Conservation (phyloP, 2,329 filamentous ascomycete genomes). For the Bertia moriformis region DNA sequence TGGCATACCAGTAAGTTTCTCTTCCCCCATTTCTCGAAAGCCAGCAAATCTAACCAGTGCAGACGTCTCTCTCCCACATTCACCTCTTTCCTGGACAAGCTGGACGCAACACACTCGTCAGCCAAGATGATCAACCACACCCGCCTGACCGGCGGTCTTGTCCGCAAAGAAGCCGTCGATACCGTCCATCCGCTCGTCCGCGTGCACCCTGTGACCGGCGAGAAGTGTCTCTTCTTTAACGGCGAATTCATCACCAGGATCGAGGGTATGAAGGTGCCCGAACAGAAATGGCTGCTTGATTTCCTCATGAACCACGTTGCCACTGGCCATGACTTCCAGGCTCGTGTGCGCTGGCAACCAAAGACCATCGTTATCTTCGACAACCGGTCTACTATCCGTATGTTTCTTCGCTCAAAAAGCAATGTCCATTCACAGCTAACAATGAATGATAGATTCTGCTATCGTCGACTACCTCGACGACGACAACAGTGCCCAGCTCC, state of each 20-base stretch:
- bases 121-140: slow-evolving; percentile 26
- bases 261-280: slow-evolving; percentile 28
- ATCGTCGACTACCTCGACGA: slow-evolving; percentile 31
- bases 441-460: slow-evolving; percentile 19
- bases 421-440: slow-evolving; percentile 9
- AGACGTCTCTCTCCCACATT: slow-evolving; percentile 16
- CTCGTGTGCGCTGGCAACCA: slow-evolving; percentile 28
- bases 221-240: slow-evolving; percentile 30
- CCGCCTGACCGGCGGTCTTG: slow-evolving; percentile 21
- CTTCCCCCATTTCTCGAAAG: background rate
- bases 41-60: background rate
- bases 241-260: slow-evolving; percentile 30
- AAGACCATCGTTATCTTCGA: slow-evolving; percentile 33
- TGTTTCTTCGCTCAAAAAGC: slow-evolving; percentile 6
- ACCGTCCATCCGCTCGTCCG: slow-evolving; percentile 27
- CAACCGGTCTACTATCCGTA: slow-evolving; percentile 28
- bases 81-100: slow-evolving; percentile 12
- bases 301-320: slow-evolving; percentile 30
- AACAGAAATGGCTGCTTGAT: slow-evolving; percentile 25
- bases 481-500: slow-evolving; percentile 25
- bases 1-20: slow-evolving; percentile 22
- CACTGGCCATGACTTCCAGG: slow-evolving; percentile 28
- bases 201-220: slow-evolving; percentile 29
- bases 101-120: slow-evolving; percentile 21
- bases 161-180: slow-evolving; percentile 25